Base-by-base conservation (phyloP, 305 asterid species). In the Fraxinus ornus region DNA sequence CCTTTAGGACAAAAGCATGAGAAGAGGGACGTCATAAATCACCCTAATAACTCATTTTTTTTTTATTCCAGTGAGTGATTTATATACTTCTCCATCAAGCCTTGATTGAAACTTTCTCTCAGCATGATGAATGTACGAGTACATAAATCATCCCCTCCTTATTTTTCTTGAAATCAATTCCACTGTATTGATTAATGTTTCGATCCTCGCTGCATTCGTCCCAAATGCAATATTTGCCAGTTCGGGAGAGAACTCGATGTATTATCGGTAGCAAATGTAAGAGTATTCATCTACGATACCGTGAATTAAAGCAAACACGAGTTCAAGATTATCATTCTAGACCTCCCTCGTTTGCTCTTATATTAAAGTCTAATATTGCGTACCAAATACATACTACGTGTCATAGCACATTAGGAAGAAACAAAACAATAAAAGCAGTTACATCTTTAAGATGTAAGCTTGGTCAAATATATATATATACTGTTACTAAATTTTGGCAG, bases 1-100 rank as follows among this genome's bases (percentile, higher is more conserved):
- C 79, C 75, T 80, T 26, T 76, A 26, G 84, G 81, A 83, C 82
- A 82, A 87, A 82, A 33, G 78, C 64, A 81, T 49, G 78, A 74
- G 78, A 76, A 88, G 81, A n/a, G 85, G 84, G 72, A 32, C 22
- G 84, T 85, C 84, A 85, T 85, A 79, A 84, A 85, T 84, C 44
- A 47, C 81, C 30, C 77, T 78, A 86, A 84, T 83, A 86, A 84
- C 78, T 82, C 37, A 44, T 36, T 80, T 79, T 19, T 62, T 62
- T 71, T 77, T 74, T 79, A 33, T 70, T 75, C 30, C 30, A 75
- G 15, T 10, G 79, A 79, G 39, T 66, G 73, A 9, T 77, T 47
- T 55, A 5, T n/a, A 6, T 55, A n/a, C 24, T 24, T 81, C 74
- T 55, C 76, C 80, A 72, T 68, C 22, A 81, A 21, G 66, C 24